These are phyloP conservation scores for Wickerhamiella occidentalis DNA, from an alignment of 805 yeast genomes.

Conservation along the genomic window DNA sequence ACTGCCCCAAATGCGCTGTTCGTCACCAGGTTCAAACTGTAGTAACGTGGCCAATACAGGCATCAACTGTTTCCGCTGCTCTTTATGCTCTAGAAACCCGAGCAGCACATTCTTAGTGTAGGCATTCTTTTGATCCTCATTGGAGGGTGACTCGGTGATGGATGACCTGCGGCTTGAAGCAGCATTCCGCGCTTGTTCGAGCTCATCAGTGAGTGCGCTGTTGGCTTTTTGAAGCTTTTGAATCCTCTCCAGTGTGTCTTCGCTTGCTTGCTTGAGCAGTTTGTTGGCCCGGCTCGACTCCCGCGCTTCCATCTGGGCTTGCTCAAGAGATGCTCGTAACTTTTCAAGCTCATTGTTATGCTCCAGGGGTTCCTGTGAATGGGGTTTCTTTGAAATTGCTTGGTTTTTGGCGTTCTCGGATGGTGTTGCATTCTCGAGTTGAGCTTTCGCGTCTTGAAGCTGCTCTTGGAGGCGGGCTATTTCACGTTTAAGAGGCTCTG, in stretches of 20 bases:
- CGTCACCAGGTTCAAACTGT: conserved; percentile 58
- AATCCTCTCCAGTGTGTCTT: conserved; percentile 28
- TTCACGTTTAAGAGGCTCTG: conserved; percentile 46
- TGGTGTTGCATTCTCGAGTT: not conserved
- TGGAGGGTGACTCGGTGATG: conserved; percentile 12
- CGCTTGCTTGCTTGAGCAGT: conserved; percentile 27
- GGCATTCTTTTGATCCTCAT: conserved; percentile 41
- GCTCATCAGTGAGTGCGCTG: conserved; percentile 26
- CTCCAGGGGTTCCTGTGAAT: not conserved
- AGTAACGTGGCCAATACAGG: conserved; percentile 77
- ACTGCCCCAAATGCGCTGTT: conserved; percentile 43
- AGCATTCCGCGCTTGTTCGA: conserved; percentile 18
- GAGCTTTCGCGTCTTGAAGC: conserved; percentile 10
- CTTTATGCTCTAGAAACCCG: conserved; percentile 84
- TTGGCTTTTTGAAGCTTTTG: conserved; percentile 29
- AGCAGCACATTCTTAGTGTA: conserved; percentile 81
- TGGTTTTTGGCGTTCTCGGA: not conserved
- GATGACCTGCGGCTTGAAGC: not conserved
- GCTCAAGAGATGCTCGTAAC: conserved; percentile 14
- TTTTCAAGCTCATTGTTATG: not conserved
- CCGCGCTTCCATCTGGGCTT: conserved; percentile 22
- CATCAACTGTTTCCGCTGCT: conserved; percentile 71
- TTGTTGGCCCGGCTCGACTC: conserved; percentile 19
- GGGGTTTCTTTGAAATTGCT: not conserved
- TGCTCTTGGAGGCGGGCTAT: conserved; percentile 18